phyloP scores from a whole-genome alignment of 2,329 filamentous ascomycete genomes.

The Coniella lustricola region DNA sequence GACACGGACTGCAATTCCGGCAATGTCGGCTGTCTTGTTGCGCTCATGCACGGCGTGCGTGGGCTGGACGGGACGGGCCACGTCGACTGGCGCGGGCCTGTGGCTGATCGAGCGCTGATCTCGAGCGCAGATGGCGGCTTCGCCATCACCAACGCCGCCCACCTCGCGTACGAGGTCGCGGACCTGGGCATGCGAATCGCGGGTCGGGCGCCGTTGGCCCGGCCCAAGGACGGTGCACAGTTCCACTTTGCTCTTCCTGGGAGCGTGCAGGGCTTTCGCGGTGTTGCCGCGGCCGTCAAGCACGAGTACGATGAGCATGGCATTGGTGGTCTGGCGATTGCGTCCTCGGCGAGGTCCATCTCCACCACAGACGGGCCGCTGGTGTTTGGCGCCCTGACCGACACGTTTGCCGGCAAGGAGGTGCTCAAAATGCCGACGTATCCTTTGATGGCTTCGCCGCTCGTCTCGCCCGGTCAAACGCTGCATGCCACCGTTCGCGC shows the following conservation, averaged over 20 bases:
- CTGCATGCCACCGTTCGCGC: slow-evolving; percentile 16
- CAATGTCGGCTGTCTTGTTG: slow-evolving; percentile 29
- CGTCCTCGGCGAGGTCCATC: neutral
- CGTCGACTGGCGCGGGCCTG: slow-evolving; percentile 28
- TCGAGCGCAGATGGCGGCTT: slow-evolving; percentile 31
- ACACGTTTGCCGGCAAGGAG: slow-evolving; percentile 22
- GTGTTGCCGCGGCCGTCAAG: neutral
- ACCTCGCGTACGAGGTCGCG: slow-evolving; percentile 25
- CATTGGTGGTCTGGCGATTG: slow-evolving; percentile 10
- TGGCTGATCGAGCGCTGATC: slow-evolving; percentile 28
- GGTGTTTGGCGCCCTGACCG: slow-evolving; percentile 17
- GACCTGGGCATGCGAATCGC: slow-evolving; percentile 23
- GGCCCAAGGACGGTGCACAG: slow-evolving; percentile 28
- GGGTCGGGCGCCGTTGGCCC: slow-evolving; percentile 15
- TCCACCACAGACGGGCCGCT: slow-evolving; percentile 7
- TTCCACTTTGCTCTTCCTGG: slow-evolving; percentile 31
- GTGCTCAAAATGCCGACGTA: slow-evolving; percentile 19
- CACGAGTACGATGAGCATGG: slow-evolving; percentile 1
- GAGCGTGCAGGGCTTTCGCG: slow-evolving; percentile 29
- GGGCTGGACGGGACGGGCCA: slow-evolving; percentile 19
- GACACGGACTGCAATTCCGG: slow-evolving; percentile 34
- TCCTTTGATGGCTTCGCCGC: slow-evolving; percentile 22
- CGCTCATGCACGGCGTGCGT: slow-evolving; percentile 27
- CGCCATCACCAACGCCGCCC: slow-evolving; percentile 29
- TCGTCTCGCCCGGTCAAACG: slow-evolving; percentile 24